These are phyloP conservation scores for Backusella tarrabulga DNA, from an alignment of 192 early-diverging fungal genomes.

Conservation along the genomic window DNA sequence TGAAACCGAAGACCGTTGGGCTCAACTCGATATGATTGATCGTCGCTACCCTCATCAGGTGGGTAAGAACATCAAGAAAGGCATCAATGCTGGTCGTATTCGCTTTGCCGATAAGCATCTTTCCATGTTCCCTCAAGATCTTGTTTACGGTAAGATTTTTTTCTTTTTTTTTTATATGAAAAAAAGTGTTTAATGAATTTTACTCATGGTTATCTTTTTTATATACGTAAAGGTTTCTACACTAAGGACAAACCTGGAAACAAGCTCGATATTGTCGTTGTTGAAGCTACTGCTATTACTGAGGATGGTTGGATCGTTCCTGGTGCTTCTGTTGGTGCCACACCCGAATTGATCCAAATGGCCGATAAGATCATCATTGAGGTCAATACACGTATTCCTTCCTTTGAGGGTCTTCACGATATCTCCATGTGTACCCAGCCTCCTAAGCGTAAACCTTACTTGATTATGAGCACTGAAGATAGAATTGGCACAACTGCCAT, in stretches of 20 bases:
- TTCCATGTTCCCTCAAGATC: slow-evolving; percentile 43
- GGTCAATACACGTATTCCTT: slow-evolving; percentile 44
- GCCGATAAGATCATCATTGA: slow-evolving; percentile 41
- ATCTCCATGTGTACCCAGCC: slow-evolving; percentile 28
- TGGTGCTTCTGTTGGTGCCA: slow-evolving; percentile 42
- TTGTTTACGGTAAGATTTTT: slow-evolving; percentile 29
- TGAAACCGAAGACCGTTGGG: slow-evolving; percentile 39
- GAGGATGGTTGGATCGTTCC: slow-evolving; percentile 44
- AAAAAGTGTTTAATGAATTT: background rate
- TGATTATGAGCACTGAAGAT: slow-evolving; percentile 40
- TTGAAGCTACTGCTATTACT: slow-evolving; percentile 43
- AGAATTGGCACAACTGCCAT: slow-evolving; percentile 36
- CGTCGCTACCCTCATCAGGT: slow-evolving; percentile 46
- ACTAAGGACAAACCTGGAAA: slow-evolving; percentile 35
- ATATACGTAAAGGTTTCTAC: slow-evolving; percentile 25
- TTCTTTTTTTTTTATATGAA: background rate
- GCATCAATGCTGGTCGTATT: slow-evolving; percentile 40
- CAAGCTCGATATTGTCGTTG: slow-evolving; percentile 39
- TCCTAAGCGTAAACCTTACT: slow-evolving; percentile 41
- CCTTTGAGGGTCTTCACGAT: slow-evolving; percentile 44
- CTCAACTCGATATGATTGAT: slow-evolving; percentile 40
- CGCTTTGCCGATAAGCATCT: slow-evolving; percentile 47
- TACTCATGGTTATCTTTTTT: background rate
- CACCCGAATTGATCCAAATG: slow-evolving; percentile 41
- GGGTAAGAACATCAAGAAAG: slow-evolving; percentile 36